Conservation (phyloP, 768 basidiomycete species). For the Tulasnella sp. region DNA sequence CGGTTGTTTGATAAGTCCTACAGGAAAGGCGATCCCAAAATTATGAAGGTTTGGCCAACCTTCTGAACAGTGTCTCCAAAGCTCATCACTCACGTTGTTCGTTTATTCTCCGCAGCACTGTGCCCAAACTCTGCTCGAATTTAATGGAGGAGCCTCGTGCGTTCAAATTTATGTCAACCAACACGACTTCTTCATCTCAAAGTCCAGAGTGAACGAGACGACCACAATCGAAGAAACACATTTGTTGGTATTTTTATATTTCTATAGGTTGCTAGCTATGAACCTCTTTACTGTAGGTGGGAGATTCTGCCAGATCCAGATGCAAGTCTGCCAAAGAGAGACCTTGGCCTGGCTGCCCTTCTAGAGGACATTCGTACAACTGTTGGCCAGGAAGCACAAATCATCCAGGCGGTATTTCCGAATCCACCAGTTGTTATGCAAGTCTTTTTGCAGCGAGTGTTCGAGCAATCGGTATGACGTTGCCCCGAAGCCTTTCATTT, state of each 20-base stretch:
- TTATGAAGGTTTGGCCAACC: constrained; percentile 72
- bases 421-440: constrained; percentile 96
- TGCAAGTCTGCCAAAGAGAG: constrained; percentile 62
- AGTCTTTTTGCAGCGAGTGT: constrained; percentile 93
- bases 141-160: constrained; percentile 94
- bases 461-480: constrained; percentile 82
- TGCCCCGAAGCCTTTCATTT: too few relatives aligned
- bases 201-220: constrained; percentile 68
- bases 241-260: constrained; percentile 37
- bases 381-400: constrained; percentile 92
- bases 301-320: constrained; percentile 69
- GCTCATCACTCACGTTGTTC: not conserved
- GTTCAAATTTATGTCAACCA: constrained; percentile 99
- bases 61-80: not conserved
- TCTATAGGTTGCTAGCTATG: constrained; percentile 37
- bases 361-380: constrained; percentile 84
- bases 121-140: constrained; percentile 91
- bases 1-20: constrained; percentile 93
- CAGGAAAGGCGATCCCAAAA: constrained; percentile 93
- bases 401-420: constrained; percentile 97
- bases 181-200: constrained; percentile 94
- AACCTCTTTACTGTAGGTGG: constrained; percentile 54
- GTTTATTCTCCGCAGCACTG: constrained; percentile 70
- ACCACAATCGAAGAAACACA: constrained; percentile 48
- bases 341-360: constrained; percentile 68